Evolutionary conservation across 257 asterid genomes (phyloP).

Genomic region (Striga asiatica): DNA sequence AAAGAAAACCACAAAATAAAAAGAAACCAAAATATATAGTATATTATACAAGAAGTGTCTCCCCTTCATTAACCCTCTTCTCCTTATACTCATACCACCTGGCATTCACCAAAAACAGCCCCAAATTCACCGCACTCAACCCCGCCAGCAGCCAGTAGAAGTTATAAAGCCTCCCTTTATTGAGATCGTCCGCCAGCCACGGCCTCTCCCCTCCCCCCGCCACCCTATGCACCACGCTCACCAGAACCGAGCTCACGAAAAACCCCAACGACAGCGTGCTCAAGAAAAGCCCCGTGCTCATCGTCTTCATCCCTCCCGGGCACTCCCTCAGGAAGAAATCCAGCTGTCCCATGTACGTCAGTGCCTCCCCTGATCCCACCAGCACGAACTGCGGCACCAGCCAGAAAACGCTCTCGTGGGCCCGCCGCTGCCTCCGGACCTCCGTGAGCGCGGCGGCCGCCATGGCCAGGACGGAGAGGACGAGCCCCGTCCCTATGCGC

Average conservation of each 20-base stretch:
- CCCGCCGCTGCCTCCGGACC: slow-evolving; percentile 33
- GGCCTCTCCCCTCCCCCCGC: slow-evolving; percentile 36
- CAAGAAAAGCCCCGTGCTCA: slow-evolving; percentile 73
- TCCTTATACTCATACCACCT: slow-evolving; percentile 78
- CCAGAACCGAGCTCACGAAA: slow-evolving; percentile 59
- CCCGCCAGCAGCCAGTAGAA: slow-evolving; percentile 67
- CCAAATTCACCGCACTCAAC: slow-evolving; percentile 44
- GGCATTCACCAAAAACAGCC: slow-evolving; percentile 32
- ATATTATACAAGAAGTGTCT: no score
- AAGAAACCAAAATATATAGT: no score
- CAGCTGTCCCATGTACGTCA: slow-evolving; percentile 75
- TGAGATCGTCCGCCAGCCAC: slow-evolving; percentile 70
- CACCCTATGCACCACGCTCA: slow-evolving; percentile 47
- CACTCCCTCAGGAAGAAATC: slow-evolving; percentile 78
- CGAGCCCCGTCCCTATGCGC: slow-evolving; percentile 46
- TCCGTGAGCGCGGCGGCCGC: slow-evolving; percentile 45
- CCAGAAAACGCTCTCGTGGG: slow-evolving; percentile 48
- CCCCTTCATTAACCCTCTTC: slow-evolving; percentile 47
- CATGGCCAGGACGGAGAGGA: slow-evolving; percentile 48
- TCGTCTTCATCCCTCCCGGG: slow-evolving; percentile 85
- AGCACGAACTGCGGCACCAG: slow-evolving; percentile 58
- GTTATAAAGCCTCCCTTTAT: slow-evolving; percentile 56
- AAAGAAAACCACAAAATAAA: no score
- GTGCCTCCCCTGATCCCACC: slow-evolving; percentile 84
- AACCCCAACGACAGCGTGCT: slow-evolving; percentile 73